Evolutionary conservation across 129 eudicot species (phyloP).

Genomic region (Scalesia atractyloides): DNA sequence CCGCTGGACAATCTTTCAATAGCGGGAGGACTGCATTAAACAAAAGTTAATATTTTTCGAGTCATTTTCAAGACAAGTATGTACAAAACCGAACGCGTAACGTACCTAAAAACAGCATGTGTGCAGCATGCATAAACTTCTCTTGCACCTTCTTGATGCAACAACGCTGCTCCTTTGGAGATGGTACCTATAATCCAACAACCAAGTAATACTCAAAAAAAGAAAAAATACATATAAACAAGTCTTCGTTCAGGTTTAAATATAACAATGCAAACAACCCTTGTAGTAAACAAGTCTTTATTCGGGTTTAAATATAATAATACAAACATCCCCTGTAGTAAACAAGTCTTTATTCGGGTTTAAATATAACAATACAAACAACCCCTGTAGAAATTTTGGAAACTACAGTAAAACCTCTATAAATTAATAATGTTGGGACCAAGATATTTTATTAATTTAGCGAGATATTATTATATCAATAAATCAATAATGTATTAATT

Average conservation of each 20-base stretch:
- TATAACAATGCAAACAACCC: not conserved
- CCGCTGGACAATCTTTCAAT: slow-evolving; percentile 96
- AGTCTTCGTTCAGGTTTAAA: not conserved
- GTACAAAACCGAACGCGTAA: not conserved
- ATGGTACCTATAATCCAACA: slow-evolving; percentile 71
- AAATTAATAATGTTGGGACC: too few species aligned
- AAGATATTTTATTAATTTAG: too few species aligned
- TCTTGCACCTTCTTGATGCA: slow-evolving; percentile 96
- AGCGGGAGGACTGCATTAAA: slow-evolving; percentile 84
- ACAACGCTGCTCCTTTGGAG: slow-evolving; percentile 85
- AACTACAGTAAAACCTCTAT: too few species aligned
- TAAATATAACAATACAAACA: not conserved
- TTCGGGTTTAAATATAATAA: not conserved
- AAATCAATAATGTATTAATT: too few species aligned
- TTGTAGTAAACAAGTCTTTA: too few species aligned
- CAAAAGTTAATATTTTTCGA: not conserved
- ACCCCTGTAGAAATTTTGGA: not conserved
- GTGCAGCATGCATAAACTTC: slow-evolving; percentile 98
- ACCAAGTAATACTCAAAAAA: not conserved
- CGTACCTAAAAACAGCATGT: slow-evolving; percentile 90
- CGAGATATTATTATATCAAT: too few species aligned
- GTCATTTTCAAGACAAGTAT: not conserved
- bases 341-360: not conserved
- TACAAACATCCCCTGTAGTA: too few species aligned
- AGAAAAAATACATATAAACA: not conserved